These are phyloP conservation scores for Hymenoscyphus albidus DNA, from an alignment of 2,329 filamentous ascomycete genomes.

Conservation along the genomic window DNA sequence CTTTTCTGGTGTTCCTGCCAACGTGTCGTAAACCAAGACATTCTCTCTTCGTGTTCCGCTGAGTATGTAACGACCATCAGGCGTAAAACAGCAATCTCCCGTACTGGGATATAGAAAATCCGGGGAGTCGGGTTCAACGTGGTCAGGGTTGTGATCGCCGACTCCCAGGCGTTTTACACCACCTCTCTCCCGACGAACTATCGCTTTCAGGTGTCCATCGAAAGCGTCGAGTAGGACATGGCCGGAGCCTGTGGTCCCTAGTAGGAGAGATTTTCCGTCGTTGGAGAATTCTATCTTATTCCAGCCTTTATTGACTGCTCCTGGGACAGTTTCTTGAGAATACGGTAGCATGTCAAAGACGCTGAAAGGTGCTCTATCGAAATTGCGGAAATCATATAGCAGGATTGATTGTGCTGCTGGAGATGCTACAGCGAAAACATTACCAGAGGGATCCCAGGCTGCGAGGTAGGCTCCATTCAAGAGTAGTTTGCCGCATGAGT, in stretches of 20 bases:
- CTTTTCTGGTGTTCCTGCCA: slow-evolving; percentile 50
- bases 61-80: slow-evolving; percentile 84
- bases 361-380: slow-evolving; percentile 84
- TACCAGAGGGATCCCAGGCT: slow-evolving; percentile 88
- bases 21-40: slow-evolving; percentile 81
- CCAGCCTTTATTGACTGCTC: slow-evolving; percentile 63
- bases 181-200: slow-evolving; percentile 57
- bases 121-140: slow-evolving; percentile 28
- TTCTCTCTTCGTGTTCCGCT: slow-evolving; percentile 70
- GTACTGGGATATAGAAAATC: slow-evolving; percentile 48
- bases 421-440: slow-evolving; percentile 85
- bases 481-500: slow-evolving; percentile 74
- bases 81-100: slow-evolving; percentile 83
- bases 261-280: slow-evolving; percentile 80
- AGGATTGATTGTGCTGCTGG: slow-evolving; percentile 75
- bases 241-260: slow-evolving; percentile 78
- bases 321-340: slow-evolving; percentile 50
- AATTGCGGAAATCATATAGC: slow-evolving; percentile 91
- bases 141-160: slow-evolving; percentile 43
- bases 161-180: slow-evolving; percentile 50
- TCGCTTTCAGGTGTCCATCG: slow-evolving; percentile 73
- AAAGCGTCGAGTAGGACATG: slow-evolving; percentile 96
- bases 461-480: slow-evolving; percentile 78
- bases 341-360: slow-evolving; percentile 68
- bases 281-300: slow-evolving; percentile 94